Evolutionary conservation across 1,284 basidiomycete species (phyloP).

Genomic region (Pyrrhoderma lamaoense): DNA sequence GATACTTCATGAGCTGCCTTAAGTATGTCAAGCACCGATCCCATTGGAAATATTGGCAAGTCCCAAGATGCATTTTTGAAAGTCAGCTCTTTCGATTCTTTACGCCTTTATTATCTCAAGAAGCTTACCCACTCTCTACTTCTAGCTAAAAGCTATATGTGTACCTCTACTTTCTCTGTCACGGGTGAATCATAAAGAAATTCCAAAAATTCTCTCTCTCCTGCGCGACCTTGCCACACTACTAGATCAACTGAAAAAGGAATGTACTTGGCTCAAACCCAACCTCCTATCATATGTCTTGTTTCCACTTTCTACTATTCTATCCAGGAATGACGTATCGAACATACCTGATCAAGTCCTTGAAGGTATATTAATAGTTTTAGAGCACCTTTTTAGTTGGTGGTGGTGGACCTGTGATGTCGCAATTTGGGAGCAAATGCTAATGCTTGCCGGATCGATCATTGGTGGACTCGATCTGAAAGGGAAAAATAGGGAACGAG

Average conservation of each 20-base stretch:
- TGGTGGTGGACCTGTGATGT: constrained; percentile 75
- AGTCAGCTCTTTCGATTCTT: no score
- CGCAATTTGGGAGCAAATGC: constrained; percentile 74
- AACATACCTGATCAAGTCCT: constrained; percentile 74
- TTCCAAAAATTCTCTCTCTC: constrained; percentile 42
- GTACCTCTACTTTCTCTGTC: constrained; percentile 71
- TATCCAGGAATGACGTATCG: constrained; percentile 62
- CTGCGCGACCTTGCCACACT: constrained; percentile 45
- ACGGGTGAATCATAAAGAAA: constrained; percentile 44
- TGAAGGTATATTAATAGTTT: constrained; percentile 61
- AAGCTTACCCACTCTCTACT: no score
- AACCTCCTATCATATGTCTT: constrained; percentile 79
- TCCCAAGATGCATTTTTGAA: no score
- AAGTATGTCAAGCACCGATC: no score
- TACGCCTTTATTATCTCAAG: no score
- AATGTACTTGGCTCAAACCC: constrained; percentile 34
- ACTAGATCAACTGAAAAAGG: constrained; percentile 31
- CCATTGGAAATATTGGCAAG: no score
- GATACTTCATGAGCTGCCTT: no score
- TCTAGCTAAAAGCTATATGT: constrained; percentile 68
- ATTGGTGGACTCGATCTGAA: constrained; percentile 55
- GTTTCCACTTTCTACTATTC: constrained; percentile 77
- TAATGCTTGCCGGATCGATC: constrained; percentile 71
- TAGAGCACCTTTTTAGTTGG: constrained; percentile 54
- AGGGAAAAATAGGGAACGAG: constrained; percentile 52